phyloP scores from a whole-genome alignment of 768 basidiomycete species.

The Saitozyma sp. region DNA sequence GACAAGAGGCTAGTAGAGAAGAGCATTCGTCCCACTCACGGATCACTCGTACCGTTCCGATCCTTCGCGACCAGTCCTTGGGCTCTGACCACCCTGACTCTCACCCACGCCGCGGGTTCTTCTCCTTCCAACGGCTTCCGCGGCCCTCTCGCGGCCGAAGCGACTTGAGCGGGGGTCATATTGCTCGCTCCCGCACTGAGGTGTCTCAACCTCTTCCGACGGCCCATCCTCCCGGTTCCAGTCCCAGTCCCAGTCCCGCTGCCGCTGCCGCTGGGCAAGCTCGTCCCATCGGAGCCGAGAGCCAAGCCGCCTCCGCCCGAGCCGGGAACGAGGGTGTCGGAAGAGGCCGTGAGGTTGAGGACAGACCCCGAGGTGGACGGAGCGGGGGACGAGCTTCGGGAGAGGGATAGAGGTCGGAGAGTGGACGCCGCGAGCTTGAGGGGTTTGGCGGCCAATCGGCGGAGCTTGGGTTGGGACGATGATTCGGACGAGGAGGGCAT shows the following conservation, averaged over 20 bases:
- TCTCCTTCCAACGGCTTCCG: constrained; percentile 50
- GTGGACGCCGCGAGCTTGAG: constrained; percentile 46
- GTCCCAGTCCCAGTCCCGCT: too few species aligned
- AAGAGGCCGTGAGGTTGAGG: too few species aligned
- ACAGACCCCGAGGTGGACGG: not conserved
- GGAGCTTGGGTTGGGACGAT: constrained; percentile 19
- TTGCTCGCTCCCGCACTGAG: not conserved
- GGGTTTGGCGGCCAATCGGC: constrained; percentile 42
- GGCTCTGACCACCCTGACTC: constrained; percentile 49
- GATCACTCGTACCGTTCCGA: constrained; percentile 47
- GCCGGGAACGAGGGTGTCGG: too few species aligned
- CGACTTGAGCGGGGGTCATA: constrained; percentile 23
- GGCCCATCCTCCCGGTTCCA: not conserved
- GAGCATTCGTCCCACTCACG: constrained; percentile 34
- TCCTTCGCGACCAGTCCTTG: constrained; percentile 49
- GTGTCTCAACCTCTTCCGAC: constrained; percentile 1
- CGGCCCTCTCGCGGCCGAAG: constrained; percentile 38
- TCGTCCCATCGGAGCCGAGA: too few species aligned
- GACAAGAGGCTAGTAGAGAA: not conserved
- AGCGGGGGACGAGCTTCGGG: constrained; percentile 10
- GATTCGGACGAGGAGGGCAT: constrained; percentile 9
- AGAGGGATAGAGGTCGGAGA: constrained; percentile 16
- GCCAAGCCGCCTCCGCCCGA: too few species aligned
- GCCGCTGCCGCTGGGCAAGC: too few species aligned
- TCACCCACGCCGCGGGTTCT: constrained; percentile 41